Base-by-base conservation (phyloP, 1,284 basidiomycete genomes). In the Cutaneotrichosporon spelunceum region DNA sequence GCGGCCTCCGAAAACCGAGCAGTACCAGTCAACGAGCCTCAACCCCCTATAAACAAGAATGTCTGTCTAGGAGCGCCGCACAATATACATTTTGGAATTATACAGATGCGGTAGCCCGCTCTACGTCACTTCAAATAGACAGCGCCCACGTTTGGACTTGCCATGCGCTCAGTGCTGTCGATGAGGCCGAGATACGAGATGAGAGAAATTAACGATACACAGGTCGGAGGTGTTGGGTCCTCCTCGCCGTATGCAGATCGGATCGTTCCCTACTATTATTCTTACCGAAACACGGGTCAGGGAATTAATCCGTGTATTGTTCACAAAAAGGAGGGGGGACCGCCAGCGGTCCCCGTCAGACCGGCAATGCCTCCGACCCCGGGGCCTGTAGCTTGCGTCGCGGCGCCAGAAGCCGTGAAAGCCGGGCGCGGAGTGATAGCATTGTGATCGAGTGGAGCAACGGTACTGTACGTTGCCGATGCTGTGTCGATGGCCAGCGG, bases 361-460 rank as follows among this genome's bases (percentile, higher is more conserved):
- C 52, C 24, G 34, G 60, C 63, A 14, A 65, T 48, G 85, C 63
- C 63, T 16, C 42, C 57, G 23, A 65, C 60, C 13, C 54, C 54
- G 5, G 63, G 60, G 2, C 60, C 63, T 8, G 57, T 59, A 8
- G 63, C 57, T 6, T 33, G 39, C 6, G 63, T 61, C 6, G 57
- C 56, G 5, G 59, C 56, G 19, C 64, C 61, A 2, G 53, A 56
- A 1, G 56, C 30, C 5, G 61, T 66, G 57, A 66, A 66, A 2
- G 61, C 64, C 11, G 64, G 64, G 9, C 64, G 61, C 7, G 64
- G 64, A 3, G 64, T 66, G 14, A 66, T 63, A 14, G 61, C 64
- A 24, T 57, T 66, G n/a, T 48, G 33, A 50, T 66, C 64, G 10
- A 66, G 57, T 0, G 59, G 53, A 4, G 53, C 39, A 2, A 61